Conservation (phyloP, 352 stramenopile genomes). For the Elongisporangium prolatum region DNA sequence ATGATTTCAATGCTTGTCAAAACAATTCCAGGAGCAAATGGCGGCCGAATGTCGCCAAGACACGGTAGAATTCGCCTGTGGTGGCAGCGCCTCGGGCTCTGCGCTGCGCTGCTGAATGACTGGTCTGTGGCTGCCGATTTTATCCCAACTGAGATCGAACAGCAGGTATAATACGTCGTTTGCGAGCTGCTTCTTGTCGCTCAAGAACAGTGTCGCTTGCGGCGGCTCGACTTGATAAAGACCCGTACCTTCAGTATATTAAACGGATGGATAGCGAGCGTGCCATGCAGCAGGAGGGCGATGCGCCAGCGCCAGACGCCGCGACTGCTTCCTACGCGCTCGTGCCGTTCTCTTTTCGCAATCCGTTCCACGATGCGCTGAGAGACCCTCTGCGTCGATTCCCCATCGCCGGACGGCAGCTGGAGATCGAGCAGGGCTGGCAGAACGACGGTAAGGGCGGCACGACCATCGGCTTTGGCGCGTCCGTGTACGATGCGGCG, state of each 20-base stretch:
- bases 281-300: constrained; percentile 7
- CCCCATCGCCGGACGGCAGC: constrained; percentile 44
- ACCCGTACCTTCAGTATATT: not conserved
- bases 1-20: too few relatives aligned
- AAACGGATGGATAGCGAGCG: constrained; percentile 8
- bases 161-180: constrained; percentile 83
- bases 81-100: too few relatives aligned
- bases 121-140: constrained; percentile 45
- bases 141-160: constrained; percentile 85
- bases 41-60: too few relatives aligned
- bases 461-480: constrained; percentile 69
- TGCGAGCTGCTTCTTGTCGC: constrained; percentile 78
- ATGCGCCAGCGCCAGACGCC: constrained; percentile 7
- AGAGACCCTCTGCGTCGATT: constrained; percentile 61
- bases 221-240: too few relatives aligned
- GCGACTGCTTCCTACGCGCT: constrained; percentile 30
- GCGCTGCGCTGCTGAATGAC: too few relatives aligned
- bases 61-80: too few relatives aligned
- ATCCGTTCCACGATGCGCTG: constrained; percentile 71
- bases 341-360: constrained; percentile 70
- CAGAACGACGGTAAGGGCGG: constrained; percentile 69
- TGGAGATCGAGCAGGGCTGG: constrained; percentile 76
- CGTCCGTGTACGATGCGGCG: constrained; percentile 78
- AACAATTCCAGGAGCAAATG: too few relatives aligned
- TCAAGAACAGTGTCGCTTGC: constrained; percentile 65